Evolutionary conservation across 306 rosid genomes (phyloP), one percentile per base, ranked within the genome.

Genomic region (Carpinus viminea): DNA sequence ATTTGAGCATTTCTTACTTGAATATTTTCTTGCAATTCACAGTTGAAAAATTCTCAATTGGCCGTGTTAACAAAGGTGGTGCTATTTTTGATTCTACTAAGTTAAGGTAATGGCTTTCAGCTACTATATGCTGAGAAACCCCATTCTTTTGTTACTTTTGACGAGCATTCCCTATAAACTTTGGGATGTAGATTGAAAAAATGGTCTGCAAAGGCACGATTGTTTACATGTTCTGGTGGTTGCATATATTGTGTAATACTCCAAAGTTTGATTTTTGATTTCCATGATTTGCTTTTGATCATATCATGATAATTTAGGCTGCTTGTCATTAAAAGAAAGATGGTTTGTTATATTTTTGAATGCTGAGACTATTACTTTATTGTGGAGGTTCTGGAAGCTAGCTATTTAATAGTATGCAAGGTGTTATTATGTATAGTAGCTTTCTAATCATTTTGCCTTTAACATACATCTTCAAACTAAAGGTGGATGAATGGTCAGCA

Each of bases 401-500:
- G 24, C 69, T 51, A 43, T 48, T 70, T 21, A 41, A 0, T 56
- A 78, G 36, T 68, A 43, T 24, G 24, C 7, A 21, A 57, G 64
- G 12, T 59, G 10, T 46, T 78, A 3, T 54, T 55, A 9, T 18
- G 62, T 57, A 26, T 36, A 18, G 28, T 52, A 54, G 52, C 74
- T 73, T 78, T 24, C 43, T 55, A 5, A 72, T 79, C 10, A 28
- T 65, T 68, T 71, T 41, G 66, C 28, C 18, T 74, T 31, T 34
- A 43, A 43, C 72, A 2, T 55, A 18, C 76, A 13, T 66, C 50
- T 82, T 75, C 53, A 79, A 72, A 74, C 61, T 47, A 71, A 66
- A 93, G 98, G 88, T 95, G 99, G 97, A 95, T 95, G 99, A 95
- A 95, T 85, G 99, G 99, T 84, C 97, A 95, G 73, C 88, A 93